Evolutionary conservation across 225 moss, liverwort and hornwort species (phyloP).

Genomic region (Straminergon stramineum): DNA sequence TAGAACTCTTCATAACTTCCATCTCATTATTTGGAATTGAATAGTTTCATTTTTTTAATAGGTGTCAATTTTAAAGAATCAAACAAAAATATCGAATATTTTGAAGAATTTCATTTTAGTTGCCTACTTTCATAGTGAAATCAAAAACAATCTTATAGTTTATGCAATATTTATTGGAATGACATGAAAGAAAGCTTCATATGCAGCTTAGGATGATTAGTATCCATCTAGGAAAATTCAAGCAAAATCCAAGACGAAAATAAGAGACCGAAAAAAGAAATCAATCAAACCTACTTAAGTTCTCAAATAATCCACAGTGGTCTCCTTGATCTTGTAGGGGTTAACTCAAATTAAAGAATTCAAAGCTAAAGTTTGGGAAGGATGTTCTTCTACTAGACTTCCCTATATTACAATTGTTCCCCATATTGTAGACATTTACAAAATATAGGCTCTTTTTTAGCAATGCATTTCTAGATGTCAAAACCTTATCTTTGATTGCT

Average conservation of each 20-base stretch:
- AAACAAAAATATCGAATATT: not conserved
- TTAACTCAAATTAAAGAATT: not conserved
- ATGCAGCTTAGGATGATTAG: not conserved
- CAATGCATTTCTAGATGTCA: not conserved
- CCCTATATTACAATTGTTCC: not conserved
- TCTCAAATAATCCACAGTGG: accelerated
- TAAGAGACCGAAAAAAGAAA: too few species aligned
- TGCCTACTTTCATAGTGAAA: not conserved
- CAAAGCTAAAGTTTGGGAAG: not conserved
- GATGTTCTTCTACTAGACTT: not conserved
- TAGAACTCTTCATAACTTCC: not conserved
- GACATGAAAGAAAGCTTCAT: accelerated
- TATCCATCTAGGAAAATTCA: not conserved
- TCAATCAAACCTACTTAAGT: too few species aligned
- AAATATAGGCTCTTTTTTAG: accelerated
- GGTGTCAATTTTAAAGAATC: too few species aligned
- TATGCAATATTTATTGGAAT: not conserved
- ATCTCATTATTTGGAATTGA: not conserved
- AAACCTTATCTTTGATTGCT: not conserved
- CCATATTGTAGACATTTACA: not conserved
- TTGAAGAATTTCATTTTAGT: too few species aligned
- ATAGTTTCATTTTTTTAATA: not conserved
- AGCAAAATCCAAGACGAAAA: accelerated
- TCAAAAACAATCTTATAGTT: accelerated
- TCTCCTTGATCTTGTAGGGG: accelerated